Base-by-base conservation (phyloP, 192 early-diverging fungal species). In the Jimgerdemannia flammicorona region DNA sequence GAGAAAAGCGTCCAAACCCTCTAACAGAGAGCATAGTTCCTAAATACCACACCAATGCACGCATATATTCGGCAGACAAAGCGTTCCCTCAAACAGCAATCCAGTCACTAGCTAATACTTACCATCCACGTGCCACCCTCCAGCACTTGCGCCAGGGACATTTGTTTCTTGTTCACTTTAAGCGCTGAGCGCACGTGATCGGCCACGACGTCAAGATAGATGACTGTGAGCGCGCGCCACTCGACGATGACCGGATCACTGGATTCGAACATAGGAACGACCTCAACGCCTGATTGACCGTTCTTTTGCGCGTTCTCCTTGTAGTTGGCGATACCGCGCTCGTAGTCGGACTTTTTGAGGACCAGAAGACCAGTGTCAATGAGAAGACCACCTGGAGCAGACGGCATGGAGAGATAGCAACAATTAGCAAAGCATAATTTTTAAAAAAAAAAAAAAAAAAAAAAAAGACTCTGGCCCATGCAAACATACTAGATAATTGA, bases 121-220 rank as follows among this genome's bases (percentile, higher is more conserved):
- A 79, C 92, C 79, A 95, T 96, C 97, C 97, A 98, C 4, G 95
- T 98, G 0, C 96, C 96, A 70, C 86, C 96, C 73, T 98, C 95
- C 1, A 98, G 84, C 3, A 98, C 92, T 72, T 97, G 93, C 40
- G 93, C 94, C 59, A 98, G 81, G 3, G 90, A 90, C 8, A 96
- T 79, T n/a, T 90, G 72, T 14, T 83, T 78, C 9, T 74, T 80
- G 54, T 75, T 73, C 44, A 93, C 80, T 2, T 79, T 80, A 11
- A 92, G 85, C 20, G 80, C 73, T 10, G 87, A 79, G 43, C 91
- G 86, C 9, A 97, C 89, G 11, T 80, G 78, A 1, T 87, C 83
- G 0, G 91, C 93, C 2, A 95, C 88, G 17, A 75, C 74, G 76
- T 97, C 97, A 70, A 98, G 75, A 44, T 94, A 84, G 1, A 89